These are phyloP conservation scores for Fusarium goolgardi DNA, from an alignment of 2,329 filamentous ascomycete genomes.

Conservation along the genomic window DNA sequence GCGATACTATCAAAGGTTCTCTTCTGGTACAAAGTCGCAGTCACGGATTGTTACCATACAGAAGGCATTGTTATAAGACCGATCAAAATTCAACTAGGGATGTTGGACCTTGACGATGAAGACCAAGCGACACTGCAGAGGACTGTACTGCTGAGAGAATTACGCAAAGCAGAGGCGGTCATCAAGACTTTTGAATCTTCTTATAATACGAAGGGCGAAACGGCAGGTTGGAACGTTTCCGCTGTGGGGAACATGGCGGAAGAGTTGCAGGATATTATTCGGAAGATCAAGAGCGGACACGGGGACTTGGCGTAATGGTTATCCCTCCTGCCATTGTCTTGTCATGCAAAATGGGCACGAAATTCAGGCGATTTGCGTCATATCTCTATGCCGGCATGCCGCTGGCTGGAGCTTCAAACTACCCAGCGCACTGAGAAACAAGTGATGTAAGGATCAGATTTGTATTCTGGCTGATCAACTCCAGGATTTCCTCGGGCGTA, in stretches of 20 bases:
- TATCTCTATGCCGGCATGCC: background rate
- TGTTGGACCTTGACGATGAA: constrained; percentile 29
- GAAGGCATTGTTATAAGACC: background rate
- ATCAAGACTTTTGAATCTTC: constrained; percentile 27
- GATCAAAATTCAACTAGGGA: constrained; percentile 29
- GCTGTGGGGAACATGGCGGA: constrained; percentile 21
- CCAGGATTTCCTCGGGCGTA: background rate
- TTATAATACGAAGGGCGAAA: background rate
- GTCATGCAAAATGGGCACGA: background rate
- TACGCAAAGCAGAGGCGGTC: constrained; percentile 20
- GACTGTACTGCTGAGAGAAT: constrained; percentile 11
- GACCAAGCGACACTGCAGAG: constrained; percentile 24
- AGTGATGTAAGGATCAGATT: background rate
- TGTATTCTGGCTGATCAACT: background rate
- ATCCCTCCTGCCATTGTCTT: background rate
- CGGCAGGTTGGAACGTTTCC: constrained; percentile 12
- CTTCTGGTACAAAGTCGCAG: constrained; percentile 27
- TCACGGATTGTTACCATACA: constrained; percentile 5
- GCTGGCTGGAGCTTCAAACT: background rate
- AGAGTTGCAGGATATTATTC: constrained; percentile 20
- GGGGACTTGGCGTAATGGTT: background rate
- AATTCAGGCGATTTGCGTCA: background rate
- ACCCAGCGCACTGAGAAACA: background rate
- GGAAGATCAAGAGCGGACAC: constrained; percentile 21
- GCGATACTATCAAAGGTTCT: constrained; percentile 34